Evolutionary conservation across 2,329 filamentous ascomycete species (phyloP).

Genomic region (Talaromyces sp.): DNA sequence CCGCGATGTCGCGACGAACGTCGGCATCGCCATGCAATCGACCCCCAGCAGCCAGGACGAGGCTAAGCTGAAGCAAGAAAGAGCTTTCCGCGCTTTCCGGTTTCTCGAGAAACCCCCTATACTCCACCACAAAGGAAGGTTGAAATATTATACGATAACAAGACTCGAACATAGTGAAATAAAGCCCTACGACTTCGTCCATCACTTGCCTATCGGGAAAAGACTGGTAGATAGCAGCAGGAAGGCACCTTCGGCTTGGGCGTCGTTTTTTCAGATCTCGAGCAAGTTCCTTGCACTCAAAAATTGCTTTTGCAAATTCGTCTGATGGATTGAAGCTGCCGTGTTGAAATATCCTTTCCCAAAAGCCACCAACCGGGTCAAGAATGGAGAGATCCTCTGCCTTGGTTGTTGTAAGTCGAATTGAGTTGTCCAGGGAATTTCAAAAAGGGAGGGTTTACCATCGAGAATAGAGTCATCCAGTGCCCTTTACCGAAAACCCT

Average conservation of each 20-base stretch:
- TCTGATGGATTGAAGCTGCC: constrained; percentile 1
- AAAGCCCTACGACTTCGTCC: constrained; percentile 51
- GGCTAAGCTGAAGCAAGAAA: constrained; percentile 56
- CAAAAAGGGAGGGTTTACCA: constrained; percentile 19
- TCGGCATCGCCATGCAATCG: constrained; percentile 46
- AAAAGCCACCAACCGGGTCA: constrained; percentile 15
- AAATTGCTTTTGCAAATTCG: constrained; percentile 16
- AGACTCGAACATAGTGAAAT: constrained; percentile 56
- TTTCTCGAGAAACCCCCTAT: constrained; percentile 50
- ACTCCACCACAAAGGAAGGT: constrained; percentile 55
- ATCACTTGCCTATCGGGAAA: constrained; percentile 21
- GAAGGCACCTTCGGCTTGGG: constrained; percentile 22
- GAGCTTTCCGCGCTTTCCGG: constrained; percentile 31
- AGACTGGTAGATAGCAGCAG: constrained; percentile 15
- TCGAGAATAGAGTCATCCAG: constrained; percentile 24
- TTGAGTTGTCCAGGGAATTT: neutral
- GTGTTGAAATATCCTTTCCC: neutral
- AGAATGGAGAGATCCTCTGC: constrained; percentile 16
- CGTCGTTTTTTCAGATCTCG: constrained; percentile 23
- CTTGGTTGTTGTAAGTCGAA: constrained; percentile 12
- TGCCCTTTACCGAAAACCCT: constrained; percentile 27
- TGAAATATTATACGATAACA: constrained; percentile 57
- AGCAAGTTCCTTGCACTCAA: constrained; percentile 26
- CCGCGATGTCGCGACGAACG: constrained; percentile 47
- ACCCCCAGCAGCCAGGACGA: constrained; percentile 58